Conservation (phyloP, 2,329 filamentous ascomycete species). For the Atkinsonella texensis region DNA sequence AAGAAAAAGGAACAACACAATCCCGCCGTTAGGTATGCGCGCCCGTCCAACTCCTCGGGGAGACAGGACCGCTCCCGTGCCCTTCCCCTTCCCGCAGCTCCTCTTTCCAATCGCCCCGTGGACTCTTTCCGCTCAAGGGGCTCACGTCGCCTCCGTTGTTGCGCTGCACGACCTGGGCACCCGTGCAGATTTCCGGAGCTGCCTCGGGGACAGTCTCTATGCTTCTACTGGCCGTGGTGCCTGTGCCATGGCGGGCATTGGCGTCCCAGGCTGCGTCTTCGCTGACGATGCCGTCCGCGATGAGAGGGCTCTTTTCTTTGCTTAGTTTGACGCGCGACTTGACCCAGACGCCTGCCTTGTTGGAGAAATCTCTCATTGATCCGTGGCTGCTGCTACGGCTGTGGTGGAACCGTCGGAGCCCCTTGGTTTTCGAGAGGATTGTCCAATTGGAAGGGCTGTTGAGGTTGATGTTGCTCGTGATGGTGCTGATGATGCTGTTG, state of each 20-base stretch:
- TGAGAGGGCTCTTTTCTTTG: conserved; percentile 7
- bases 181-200: conserved; percentile 5
- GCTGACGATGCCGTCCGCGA: neutral
- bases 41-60: neutral
- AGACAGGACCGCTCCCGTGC: neutral
- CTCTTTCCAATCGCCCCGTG: neutral
- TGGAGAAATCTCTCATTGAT: conserved; percentile 14
- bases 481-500: neutral
- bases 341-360: conserved; percentile 17
- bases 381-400: conserved; percentile 1
- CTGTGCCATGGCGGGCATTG: neutral
- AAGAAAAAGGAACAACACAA: neutral
- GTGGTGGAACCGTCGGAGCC: conserved; percentile 6
- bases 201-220: conserved; percentile 4
- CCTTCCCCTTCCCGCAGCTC: neutral
- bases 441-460: conserved; percentile 2
- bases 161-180: conserved; percentile 2
- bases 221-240: neutral
- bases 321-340: conserved; percentile 12
- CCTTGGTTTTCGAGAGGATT: conserved; percentile 6
- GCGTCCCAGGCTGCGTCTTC: conserved; percentile 1
- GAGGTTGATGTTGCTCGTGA: no score
- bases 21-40: no score
- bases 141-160: conserved; percentile 1
- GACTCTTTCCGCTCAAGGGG: conserved; percentile 1